Base-by-base conservation (phyloP, 495 filamentous ascomycete genomes). In the Xylaria bambusicola region DNA sequence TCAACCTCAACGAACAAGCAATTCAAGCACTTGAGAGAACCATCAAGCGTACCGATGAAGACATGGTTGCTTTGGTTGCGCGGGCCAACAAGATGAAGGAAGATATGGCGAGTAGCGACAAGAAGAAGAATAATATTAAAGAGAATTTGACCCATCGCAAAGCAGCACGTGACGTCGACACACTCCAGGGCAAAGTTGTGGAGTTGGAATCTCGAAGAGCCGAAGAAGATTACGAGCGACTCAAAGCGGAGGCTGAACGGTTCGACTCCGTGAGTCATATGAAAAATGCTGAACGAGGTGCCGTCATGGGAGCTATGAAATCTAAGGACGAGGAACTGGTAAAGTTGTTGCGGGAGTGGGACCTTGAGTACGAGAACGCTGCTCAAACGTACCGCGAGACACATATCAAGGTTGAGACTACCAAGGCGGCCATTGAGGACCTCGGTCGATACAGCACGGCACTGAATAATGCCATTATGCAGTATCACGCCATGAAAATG, bases 401-500 rank as follows among this genome's bases (percentile, higher is more conserved):
- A 0, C 88, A 96, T 67, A 90, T 97, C 77, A 89, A 89, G 61
- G 91, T 97, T 1, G 90, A 95, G 71, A 93, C 91, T 0, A 97
- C 92, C 27, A 96, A 93, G 71, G 92, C 91, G 0, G 93, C 90
- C 10, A 88, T 94, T 36, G 92, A 94, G 57, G 94, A 99, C 69
- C 78, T 99, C 27, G 88, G 82, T 7, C 86, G 88, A 24, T 97
- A 94, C 65, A 82, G 80, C 12, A 76, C 78, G 2, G 93, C 93
- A 12, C 79, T 99, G 26, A 93, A 97, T 73, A 88, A 92, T 62
- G 94, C 95, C 54, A 94, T 99, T 72, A 97, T 99, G 92, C 88
- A 86, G 63, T 98, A 92, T 68, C 94, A 99, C 73, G 82, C 85
- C 20, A 73, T 95, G 55, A 99, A 98, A 78, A 99, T 99, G 94